A percentile compares a stretch with the other conserved stretches of the same genome.
Evolutionary conservation across 768 basidiomycete genomes (phyloP).

Genomic region (Leucocoprinus sp.): DNA sequence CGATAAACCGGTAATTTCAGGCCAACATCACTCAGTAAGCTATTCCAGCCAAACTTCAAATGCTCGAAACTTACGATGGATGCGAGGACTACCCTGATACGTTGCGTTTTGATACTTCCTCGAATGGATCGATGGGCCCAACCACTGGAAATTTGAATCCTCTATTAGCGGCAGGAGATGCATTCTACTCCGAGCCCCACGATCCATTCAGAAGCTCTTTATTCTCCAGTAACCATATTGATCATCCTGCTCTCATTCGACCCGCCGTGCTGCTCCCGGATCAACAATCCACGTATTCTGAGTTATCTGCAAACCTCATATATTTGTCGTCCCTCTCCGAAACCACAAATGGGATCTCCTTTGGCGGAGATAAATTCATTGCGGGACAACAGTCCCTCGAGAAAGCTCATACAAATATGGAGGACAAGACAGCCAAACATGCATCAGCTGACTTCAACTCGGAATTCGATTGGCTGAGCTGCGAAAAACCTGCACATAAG

Average conservation of each 20-base stretch:
- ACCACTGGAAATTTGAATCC: too few relatives aligned
- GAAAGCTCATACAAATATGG: neutral
- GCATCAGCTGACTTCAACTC: neutral
- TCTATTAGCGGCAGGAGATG: neutral
- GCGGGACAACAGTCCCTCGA: neutral
- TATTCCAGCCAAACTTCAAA: too few relatives aligned
- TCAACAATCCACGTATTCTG: slow-evolving; percentile 9
- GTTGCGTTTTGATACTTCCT: too few relatives aligned
- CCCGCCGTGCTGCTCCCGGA: neutral
- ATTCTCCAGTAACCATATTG: neutral
- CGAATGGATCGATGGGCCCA: too few relatives aligned
- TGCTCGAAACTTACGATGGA: too few relatives aligned
- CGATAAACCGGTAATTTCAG: too few relatives aligned
- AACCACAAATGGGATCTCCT: neutral
- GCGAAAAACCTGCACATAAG: neutral
- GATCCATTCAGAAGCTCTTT: neutral
- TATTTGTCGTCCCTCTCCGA: slow-evolving; percentile 1
- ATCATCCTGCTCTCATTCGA: neutral
- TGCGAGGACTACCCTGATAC: too few relatives aligned
- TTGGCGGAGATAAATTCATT: neutral
- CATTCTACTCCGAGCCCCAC: neutral
- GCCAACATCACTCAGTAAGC: too few relatives aligned
- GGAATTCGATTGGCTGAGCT: neutral
- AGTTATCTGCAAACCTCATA: slow-evolving; percentile 5
- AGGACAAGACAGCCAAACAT: neutral